Conservation (phyloP, 2,329 filamentous ascomycete species). For the Neofusicoccum cordaticola region DNA sequence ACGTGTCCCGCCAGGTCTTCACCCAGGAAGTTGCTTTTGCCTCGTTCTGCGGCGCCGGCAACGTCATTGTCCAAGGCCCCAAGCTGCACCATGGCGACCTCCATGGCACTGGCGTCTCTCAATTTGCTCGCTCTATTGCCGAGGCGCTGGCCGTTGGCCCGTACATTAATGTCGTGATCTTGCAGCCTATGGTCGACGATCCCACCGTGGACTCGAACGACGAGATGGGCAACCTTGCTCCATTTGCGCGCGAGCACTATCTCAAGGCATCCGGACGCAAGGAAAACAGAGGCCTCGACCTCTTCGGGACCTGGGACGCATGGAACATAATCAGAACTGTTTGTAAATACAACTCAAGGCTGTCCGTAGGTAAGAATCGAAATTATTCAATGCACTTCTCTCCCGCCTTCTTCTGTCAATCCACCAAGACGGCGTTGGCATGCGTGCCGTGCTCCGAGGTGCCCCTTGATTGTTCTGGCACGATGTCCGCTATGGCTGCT, state of each 20-base stretch:
- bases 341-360: constrained; percentile 78
- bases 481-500: background rate
- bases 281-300: constrained; percentile 43
- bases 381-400: constrained; percentile 7
- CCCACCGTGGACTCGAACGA: constrained; percentile 57
- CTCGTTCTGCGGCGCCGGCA: constrained; percentile 86
- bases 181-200: constrained; percentile 79
- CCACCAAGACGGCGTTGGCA: background rate
- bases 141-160: constrained; percentile 73
- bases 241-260: constrained; percentile 40
- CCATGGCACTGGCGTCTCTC: constrained; percentile 53
- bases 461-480: background rate
- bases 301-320: constrained; percentile 84
- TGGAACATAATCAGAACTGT: constrained; percentile 85
- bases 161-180: constrained; percentile 76
- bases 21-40: constrained; percentile 92
- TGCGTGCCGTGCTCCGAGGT: background rate
- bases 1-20: constrained; percentile 83
- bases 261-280: constrained; percentile 12
- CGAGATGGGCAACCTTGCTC: constrained; percentile 53
- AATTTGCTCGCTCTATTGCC: constrained; percentile 80
- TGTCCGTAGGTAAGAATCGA: constrained; percentile 73
- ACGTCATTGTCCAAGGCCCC: constrained; percentile 78
- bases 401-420: background rate
- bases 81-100: constrained; percentile 57